Conservation (phyloP, 495 filamentous ascomycete genomes). For the Neurospora cerealis region DNA sequence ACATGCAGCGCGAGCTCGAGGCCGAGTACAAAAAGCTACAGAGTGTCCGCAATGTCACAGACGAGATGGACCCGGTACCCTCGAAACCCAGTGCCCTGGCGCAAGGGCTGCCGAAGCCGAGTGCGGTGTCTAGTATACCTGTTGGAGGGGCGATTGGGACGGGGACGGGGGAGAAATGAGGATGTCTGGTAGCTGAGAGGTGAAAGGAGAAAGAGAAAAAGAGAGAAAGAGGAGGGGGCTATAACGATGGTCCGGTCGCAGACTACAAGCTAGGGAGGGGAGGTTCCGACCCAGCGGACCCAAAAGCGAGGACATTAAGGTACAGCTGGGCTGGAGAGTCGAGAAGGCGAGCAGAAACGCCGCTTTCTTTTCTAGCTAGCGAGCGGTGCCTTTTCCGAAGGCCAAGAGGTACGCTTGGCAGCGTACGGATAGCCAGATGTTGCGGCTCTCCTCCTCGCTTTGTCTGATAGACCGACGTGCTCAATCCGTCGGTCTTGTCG, state of each 20-base stretch:
- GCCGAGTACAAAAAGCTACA: constrained; percentile 87
- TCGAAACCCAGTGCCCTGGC: neutral
- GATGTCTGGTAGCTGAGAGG: neutral
- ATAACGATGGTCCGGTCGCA: neutral
- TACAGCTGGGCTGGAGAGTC: neutral
- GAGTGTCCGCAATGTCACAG: constrained; percentile 33
- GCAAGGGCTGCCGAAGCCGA: neutral
- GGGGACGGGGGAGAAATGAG: neutral
- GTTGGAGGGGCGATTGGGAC: neutral
- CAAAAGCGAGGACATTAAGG: neutral
- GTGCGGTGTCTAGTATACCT: neutral
- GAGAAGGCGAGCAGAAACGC: neutral
- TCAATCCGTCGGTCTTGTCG: neutral
- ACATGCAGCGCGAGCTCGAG: constrained; percentile 77
- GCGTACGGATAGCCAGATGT: neutral
- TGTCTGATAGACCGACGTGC: neutral
- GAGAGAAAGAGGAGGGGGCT: neutral
- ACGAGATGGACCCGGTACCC: constrained; percentile 5
- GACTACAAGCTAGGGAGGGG: neutral
- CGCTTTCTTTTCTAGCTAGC: neutral
- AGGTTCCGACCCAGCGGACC: neutral
- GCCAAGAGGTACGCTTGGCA: neutral
- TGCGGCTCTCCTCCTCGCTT: neutral
- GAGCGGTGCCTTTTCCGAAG: neutral
- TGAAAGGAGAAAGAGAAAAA: neutral